Evolutionary conservation across 1,139 yeast genomes (phyloP).

Genomic region (Saccharomyces hybrid): DNA sequence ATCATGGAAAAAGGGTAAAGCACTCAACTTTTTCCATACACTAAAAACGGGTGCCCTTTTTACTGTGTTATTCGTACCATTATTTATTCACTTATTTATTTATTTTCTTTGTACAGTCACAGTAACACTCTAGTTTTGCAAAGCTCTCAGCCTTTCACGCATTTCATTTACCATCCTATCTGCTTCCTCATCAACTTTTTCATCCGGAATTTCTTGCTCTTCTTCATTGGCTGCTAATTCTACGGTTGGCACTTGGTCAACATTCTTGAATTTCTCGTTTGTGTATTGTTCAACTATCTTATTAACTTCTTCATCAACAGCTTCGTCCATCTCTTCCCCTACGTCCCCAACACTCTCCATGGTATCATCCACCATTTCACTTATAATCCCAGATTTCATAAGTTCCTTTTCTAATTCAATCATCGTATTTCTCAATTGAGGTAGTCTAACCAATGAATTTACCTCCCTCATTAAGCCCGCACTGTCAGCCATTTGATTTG

Average conservation of each 20-base stretch:
- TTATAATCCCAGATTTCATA: conserved; percentile 85
- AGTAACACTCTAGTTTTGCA: conserved; percentile 50
- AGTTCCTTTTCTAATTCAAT: conserved; percentile 81
- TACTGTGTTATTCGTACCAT: neutral
- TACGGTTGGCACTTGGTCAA: conserved; percentile 41
- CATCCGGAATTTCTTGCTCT: conserved; percentile 48
- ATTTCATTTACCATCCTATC: conserved; percentile 71
- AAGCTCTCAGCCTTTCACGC: conserved; percentile 81
- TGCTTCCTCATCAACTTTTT: conserved; percentile 64
- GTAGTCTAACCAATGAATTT: conserved; percentile 66
- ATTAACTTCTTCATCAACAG: conserved; percentile 64
- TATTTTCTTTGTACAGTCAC: neutral
- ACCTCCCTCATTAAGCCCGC: conserved; percentile 87
- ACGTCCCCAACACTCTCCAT: conserved; percentile 64
- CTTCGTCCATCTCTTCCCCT: conserved; percentile 60
- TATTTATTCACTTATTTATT: neutral
- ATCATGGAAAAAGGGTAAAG: neutral
- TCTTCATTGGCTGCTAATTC: conserved; percentile 39
- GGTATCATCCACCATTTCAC: conserved; percentile 92
- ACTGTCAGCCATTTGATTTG: conserved; percentile 72
- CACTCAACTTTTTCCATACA: neutral
- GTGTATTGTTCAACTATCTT: conserved; percentile 47
- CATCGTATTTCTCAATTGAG: conserved; percentile 79
- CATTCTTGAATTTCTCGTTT: conserved; percentile 42
- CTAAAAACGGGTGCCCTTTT: neutral